Base-by-base conservation (phyloP, 1,284 basidiomycete genomes). In the Fomitopsis palustris region DNA sequence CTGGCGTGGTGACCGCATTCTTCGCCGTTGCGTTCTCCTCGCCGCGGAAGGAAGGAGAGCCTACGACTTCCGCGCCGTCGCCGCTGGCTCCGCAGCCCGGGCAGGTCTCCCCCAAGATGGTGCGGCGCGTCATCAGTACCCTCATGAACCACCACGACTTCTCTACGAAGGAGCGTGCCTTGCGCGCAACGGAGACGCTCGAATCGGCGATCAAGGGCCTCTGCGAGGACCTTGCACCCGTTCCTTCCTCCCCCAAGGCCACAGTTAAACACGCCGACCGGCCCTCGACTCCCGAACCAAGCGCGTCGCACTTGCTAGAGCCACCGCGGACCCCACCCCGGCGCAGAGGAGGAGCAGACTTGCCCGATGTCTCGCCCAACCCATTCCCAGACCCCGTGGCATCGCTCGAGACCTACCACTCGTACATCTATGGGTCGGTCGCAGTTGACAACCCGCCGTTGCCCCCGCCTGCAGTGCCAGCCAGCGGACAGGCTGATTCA, bases 1-100 rank as follows among this genome's bases (percentile, higher is more conserved):
- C 87, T 63, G 81, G 95, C 2, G 90, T 92, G 4, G 81, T 96
- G 14, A 96, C 93, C 1, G 95, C 91, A 0, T 98, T 98, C 77
- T 96, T 97, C 72, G 82, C 85, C 17, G 72, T 93, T 61, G 78
- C 77, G 78, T 49, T 74, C 64, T 58, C 70, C 23, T 62, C 65
- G 45, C 59, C 61, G 2, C 23, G 42, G 19, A 59, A 49, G 33
- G 43, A 39, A 54, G 31, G 16, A 27, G 56, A 5, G 25, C 47
- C 33, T n/a, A 54, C 56, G 12, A 17, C 43, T 2, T 70, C 74
- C 9, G 70, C 68, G 31, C 69, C 71, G 29, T 79, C 78, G 27
- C 78, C 80, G 53, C 76, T 83, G 19, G 80, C 77, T 1, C 79
- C 82, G 33, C 77, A 80, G 67, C 70, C 80, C 1, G 88, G 88